Percentiles rank a stretch among this genome's conserved stretches.
Evolutionary conservation across 352 stramenopile genomes (phyloP).

Genomic region (Hyaloperonospora brassicae): DNA sequence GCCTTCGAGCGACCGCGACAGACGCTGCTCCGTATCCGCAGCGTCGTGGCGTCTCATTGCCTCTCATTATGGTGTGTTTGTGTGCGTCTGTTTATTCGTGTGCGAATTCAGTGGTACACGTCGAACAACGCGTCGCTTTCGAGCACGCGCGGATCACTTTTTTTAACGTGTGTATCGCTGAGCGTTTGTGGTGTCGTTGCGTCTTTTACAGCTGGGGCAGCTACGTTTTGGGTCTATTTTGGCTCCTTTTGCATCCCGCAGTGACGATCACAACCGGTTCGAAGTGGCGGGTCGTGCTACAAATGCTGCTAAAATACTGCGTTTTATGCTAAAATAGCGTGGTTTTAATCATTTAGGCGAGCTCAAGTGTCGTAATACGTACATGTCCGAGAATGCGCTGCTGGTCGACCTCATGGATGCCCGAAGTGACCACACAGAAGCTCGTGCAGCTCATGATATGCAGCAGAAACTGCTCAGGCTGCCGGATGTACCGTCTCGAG

Average conservation of each 20-base stretch:
- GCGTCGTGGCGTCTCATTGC: conserved; percentile 21
- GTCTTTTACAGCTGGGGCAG: conserved; percentile 43
- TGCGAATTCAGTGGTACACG: conserved; percentile 1
- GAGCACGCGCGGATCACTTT: neutral
- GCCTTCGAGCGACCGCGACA: conserved; percentile 3
- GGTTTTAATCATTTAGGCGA: conserved; percentile 30
- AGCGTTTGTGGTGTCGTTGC: neutral
- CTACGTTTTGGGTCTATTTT: conserved; percentile 61
- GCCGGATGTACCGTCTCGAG: conserved; percentile 20
- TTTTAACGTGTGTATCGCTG: neutral
- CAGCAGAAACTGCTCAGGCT: conserved; percentile 38
- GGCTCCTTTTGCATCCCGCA: conserved; percentile 68
- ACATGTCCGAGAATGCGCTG: conserved; percentile 86
- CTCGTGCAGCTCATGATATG: conserved; percentile 18
- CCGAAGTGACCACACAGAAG: conserved; percentile 33
- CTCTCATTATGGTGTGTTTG: conserved; percentile 32
- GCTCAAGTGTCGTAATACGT: conserved; percentile 74
- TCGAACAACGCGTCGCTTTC: neutral
- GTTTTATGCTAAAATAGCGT: neutral
- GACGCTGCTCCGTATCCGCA: conserved; percentile 21
- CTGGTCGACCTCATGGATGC: conserved; percentile 70
- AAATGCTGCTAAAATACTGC: too few species aligned
- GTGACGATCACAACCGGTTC: conserved; percentile 70
- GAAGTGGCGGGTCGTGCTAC: too few species aligned
- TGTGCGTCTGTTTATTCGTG: neutral